Conservation (phyloP, 305 asterid genomes). For the Caryopteris hybrid region DNA sequence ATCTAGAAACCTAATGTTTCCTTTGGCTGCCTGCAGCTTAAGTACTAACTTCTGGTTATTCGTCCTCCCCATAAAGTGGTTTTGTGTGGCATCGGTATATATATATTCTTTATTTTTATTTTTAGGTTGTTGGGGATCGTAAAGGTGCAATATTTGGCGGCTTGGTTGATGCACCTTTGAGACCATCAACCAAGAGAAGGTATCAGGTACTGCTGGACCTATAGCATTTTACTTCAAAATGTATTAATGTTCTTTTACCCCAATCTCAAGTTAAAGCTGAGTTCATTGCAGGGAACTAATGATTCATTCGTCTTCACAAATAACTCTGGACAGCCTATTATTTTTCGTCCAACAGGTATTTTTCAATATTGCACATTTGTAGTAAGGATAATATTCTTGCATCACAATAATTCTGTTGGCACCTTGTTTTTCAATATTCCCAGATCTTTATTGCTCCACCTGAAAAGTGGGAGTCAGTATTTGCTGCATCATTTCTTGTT, state of each 20-base stretch:
- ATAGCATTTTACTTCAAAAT: neutral
- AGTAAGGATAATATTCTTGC: neutral
- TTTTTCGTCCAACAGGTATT: slow-evolving; percentile 84
- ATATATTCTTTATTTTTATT: neutral
- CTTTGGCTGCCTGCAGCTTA: neutral
- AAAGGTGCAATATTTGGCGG: slow-evolving; percentile 92
- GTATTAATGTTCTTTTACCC: neutral
- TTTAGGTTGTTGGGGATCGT: slow-evolving; percentile 90
- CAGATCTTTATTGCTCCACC: neutral
- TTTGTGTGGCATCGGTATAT: neutral
- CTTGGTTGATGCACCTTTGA: slow-evolving; percentile 85
- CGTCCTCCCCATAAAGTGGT: neutral
- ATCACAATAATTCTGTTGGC: neutral
- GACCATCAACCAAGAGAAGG: slow-evolving; percentile 61
- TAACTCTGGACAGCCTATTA: slow-evolving; percentile 59
- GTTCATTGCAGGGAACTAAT: slow-evolving; percentile 56
- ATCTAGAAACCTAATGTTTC: neutral
- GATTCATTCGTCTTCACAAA: slow-evolving; percentile 78
- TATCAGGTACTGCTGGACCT: slow-evolving; percentile 63
- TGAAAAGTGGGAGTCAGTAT: neutral
- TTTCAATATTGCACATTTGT: neutral
- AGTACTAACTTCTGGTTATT: neutral
- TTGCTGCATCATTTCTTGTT: neutral
- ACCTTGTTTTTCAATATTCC: no score
- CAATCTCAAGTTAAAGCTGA: slow-evolving; percentile 18